Base-by-base conservation (phyloP, 2,329 filamentous ascomycete genomes). In the Penicillium sp. region DNA sequence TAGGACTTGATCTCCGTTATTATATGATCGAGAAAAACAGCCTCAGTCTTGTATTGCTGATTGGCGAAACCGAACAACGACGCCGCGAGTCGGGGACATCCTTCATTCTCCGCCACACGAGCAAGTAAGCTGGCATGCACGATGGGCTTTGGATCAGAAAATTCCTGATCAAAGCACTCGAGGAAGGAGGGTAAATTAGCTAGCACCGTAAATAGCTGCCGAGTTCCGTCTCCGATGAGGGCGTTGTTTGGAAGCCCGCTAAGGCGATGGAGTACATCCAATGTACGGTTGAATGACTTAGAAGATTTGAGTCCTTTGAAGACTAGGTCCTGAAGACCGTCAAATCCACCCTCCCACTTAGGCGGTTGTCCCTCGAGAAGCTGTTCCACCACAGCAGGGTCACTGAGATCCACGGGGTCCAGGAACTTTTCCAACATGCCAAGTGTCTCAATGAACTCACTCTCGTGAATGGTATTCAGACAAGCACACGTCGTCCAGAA, bases 401-500 rank as follows among this genome's bases (percentile, higher is more conserved):
- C 86, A 46, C 84, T 83, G 45, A 99, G 83, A 71, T 99, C 90
- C 22, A 98, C 80, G 71, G 95, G 96, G 64, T 87, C 84, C 22
- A 99, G 77, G 35, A 96, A 87, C 68, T 90, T 90, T 57, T 96
- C 90, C 10, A 99, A 82, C 90, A 99, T 97, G 52, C 90, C 88
- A 13, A 97, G 80, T 22, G 90, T 92, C 71, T 97, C 95, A 60
- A 95, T 84, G 61, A 96, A 99, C 69, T 99, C 95, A 22, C 89
- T 85, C 75, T 99, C 96, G 63, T 98, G 96, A 68, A 98, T 96
- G 0, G 95, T 98, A 69, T 98, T 93, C 21, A 99, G 79, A 71
- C 95, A 99, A 11, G 95, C 95, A 68, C 93, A 97, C 0, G 91
- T 96, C 0, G 93, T 96, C 96, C 96, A 99, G 75, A 99, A 98